Conservation (phyloP, 768 basidiomycete species). For the Hysterangium stoloniferum region DNA sequence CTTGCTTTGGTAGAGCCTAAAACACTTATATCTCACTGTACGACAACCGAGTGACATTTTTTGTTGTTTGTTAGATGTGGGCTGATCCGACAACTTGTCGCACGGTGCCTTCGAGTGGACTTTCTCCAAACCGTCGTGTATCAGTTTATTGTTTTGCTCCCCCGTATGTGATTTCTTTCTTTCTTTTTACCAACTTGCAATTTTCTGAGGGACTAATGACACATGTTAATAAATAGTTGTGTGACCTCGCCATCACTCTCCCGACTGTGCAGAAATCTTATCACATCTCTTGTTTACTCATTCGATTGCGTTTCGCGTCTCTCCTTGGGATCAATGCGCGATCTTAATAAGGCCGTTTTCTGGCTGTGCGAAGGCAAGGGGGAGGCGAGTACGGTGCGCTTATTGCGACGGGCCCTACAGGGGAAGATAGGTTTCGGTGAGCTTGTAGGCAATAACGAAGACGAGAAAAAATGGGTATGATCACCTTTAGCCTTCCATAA, state of each 20-base stretch:
- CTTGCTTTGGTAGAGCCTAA: conserved; percentile 54
- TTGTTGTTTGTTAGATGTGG: conserved; percentile 59
- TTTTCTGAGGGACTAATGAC: no score
- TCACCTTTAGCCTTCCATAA: no score
- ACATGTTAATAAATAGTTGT: no score
- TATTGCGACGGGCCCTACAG: conserved; percentile 41
- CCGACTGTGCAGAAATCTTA: conserved; percentile 50
- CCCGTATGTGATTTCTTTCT: conserved; percentile 41
- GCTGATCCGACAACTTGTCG: conserved; percentile 73
- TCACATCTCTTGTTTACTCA: conserved; percentile 75
- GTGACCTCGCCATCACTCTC: conserved; percentile 54
- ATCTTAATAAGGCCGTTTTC: conserved; percentile 63
- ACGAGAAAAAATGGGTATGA: conserved; percentile 10
- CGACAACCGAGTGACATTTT: no score
- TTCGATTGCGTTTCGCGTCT: conserved; percentile 76
- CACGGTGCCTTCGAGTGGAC: conserved; percentile 49
- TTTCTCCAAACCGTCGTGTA: conserved; percentile 58
- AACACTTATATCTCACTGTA: not conserved
- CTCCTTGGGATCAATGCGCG: conserved; percentile 68
- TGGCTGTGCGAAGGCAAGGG: conserved; percentile 74
- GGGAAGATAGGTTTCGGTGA: conserved; percentile 58
- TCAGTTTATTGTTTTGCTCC: conserved; percentile 76
- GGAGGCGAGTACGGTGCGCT: conserved; percentile 33
- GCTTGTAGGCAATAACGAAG: conserved; percentile 33
- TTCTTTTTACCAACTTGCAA: not conserved